Evolutionary conservation across 2,329 filamentous ascomycete species (phyloP).

Genomic region (Sarocladiaceae sp.): DNA sequence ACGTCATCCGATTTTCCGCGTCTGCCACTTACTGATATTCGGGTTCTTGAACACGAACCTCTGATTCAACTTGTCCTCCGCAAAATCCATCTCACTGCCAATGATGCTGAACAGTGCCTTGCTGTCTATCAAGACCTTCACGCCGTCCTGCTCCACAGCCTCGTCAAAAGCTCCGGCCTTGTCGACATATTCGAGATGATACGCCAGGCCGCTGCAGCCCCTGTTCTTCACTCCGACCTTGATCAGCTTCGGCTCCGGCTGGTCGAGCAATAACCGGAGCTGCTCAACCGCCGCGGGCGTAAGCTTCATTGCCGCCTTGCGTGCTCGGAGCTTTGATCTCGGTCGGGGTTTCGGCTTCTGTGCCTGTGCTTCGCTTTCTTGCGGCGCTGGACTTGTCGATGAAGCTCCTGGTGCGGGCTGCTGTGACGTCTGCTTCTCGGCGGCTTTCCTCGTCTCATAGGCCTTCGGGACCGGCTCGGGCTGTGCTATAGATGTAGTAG

Average conservation of each 20-base stretch:
- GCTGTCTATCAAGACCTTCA: slow-evolving; percentile 92
- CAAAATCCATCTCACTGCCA: slow-evolving; percentile 98
- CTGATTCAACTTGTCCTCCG: slow-evolving; percentile 88
- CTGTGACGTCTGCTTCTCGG: slow-evolving; percentile 17
- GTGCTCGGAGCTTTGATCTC: slow-evolving; percentile 43
- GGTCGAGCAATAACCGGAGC: slow-evolving; percentile 67
- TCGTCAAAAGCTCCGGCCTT: slow-evolving; percentile 86
- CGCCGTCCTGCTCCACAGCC: slow-evolving; percentile 88
- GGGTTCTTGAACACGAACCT: slow-evolving; percentile 94
- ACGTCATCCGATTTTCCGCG: not conserved
- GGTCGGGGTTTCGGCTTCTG: slow-evolving; percentile 60
- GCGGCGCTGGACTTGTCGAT: slow-evolving; percentile 12
- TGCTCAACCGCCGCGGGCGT: slow-evolving; percentile 75
- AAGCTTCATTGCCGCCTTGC: slow-evolving; percentile 88
- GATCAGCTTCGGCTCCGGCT: slow-evolving; percentile 87
- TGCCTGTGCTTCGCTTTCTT: slow-evolving; percentile 54
- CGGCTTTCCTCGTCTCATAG: slow-evolving; percentile 46
- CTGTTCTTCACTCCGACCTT: slow-evolving; percentile 90
- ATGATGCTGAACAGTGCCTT: slow-evolving; percentile 98
- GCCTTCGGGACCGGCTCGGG: slow-evolving; percentile 40
- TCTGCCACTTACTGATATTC: slow-evolving; percentile 97
- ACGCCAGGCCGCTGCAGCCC: slow-evolving; percentile 88
- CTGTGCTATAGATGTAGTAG: slow-evolving; percentile 41
- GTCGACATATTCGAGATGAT: slow-evolving; percentile 92
- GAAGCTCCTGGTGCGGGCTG: slow-evolving; percentile 15